Percentiles rank a stretch among this genome's conserved stretches.
Conservation (phyloP, 805 yeast genomes). For the Zygotorulaspora danielsina region DNA sequence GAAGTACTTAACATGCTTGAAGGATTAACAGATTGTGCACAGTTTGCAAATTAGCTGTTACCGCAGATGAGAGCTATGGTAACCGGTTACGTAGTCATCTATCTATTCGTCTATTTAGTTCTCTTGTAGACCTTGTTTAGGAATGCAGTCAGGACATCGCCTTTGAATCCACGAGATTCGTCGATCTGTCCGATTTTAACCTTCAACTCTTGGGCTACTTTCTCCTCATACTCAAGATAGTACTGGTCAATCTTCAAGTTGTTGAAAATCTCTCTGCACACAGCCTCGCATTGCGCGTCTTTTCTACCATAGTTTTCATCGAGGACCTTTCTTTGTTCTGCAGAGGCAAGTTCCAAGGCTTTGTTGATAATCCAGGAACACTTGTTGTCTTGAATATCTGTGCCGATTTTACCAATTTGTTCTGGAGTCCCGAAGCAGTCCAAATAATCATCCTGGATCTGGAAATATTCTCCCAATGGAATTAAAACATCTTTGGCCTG, state of each 20-base stretch:
- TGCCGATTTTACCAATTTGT: constrained; percentile 96
- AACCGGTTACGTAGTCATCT: too few species aligned
- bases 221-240: constrained; percentile 81
- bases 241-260: constrained; percentile 67
- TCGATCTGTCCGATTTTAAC: constrained; percentile 66
- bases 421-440: constrained; percentile 98
- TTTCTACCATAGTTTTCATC: constrained; percentile 91
- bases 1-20: not conserved
- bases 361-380: constrained; percentile 97
- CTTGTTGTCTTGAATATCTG: constrained; percentile 96
- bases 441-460: constrained; percentile 94
- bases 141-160: constrained; percentile 77
- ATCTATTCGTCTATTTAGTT: constrained; percentile 76
- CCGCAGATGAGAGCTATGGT: too few species aligned
- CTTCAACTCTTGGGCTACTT: constrained; percentile 59
- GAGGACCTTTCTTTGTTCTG: constrained; percentile 76
- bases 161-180: constrained; percentile 90
- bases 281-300: constrained; percentile 60
- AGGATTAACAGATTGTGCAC: not conserved
- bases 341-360: constrained; percentile 72
- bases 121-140: constrained; percentile 92
- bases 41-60: too few species aligned
- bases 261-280: constrained; percentile 66
- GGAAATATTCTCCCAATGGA: constrained; percentile 97
- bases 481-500: constrained; percentile 85